These are phyloP conservation scores for Stevia rebaudiana DNA, from an alignment of 140 eudicot genomes.

Conservation along the genomic window DNA sequence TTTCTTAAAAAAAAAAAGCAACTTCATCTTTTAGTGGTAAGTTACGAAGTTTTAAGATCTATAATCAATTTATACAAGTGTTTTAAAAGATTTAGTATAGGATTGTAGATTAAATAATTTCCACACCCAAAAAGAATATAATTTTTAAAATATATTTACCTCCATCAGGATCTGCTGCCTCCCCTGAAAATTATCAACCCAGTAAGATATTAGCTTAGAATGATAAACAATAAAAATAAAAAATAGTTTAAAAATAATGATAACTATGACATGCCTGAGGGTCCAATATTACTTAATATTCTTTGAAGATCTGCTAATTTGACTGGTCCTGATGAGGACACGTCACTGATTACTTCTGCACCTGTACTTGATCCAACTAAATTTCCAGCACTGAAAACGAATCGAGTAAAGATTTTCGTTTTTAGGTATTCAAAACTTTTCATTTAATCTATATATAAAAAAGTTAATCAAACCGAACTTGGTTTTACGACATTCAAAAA, in stretches of 20 bases:
- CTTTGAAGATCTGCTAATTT: slow-evolving; percentile 85
- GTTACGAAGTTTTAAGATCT: neutral
- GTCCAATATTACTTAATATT: slow-evolving; percentile 78
- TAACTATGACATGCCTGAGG: slow-evolving; percentile 45
- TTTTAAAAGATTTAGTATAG: neutral
- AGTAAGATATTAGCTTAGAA: slow-evolving; percentile 4
- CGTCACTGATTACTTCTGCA: slow-evolving; percentile 74
- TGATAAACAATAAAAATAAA: neutral
- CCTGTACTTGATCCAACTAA: slow-evolving; percentile 76
- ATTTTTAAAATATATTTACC: slow-evolving; percentile 42
- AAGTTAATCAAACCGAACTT: neutral
- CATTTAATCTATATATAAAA: neutral
- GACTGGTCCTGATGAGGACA: slow-evolving; percentile 90
- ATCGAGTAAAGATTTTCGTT: neutral
- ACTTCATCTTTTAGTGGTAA: neutral
- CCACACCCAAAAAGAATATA: neutral
- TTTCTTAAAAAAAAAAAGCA: neutral
- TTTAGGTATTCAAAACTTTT: neutral
- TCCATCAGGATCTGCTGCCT: slow-evolving; percentile 70
- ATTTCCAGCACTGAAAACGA: slow-evolving; percentile 72
- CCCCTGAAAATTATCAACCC: slow-evolving; percentile 40
- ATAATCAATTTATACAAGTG: neutral
- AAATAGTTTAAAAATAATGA: neutral
- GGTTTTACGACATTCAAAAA: too few species aligned
- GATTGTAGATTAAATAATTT: neutral